Evolutionary conservation across 768 basidiomycete genomes (phyloP).

Genomic region (Lenzites betulinus): DNA sequence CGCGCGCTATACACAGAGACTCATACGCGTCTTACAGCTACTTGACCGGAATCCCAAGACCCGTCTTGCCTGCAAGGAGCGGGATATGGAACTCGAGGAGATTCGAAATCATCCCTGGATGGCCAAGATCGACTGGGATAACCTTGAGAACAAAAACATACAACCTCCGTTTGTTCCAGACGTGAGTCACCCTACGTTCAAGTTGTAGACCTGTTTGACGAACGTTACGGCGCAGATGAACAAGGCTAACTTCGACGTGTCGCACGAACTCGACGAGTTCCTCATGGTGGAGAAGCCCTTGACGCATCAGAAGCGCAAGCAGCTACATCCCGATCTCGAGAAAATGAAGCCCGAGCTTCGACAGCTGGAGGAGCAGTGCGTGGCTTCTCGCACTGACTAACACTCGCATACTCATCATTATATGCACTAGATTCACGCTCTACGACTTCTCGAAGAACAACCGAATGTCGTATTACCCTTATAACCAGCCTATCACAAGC

Average conservation of each 20-base stretch:
- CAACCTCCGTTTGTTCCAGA: conserved; percentile 91
- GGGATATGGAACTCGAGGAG: conserved; percentile 73
- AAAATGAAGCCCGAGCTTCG: conserved; percentile 91
- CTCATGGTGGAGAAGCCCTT: conserved; percentile 98
- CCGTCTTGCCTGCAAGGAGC: conserved; percentile 78
- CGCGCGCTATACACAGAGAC: neutral
- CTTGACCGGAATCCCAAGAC: conserved; percentile 79
- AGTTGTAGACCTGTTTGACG: neutral
- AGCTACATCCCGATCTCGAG: conserved; percentile 83
- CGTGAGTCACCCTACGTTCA: conserved; percentile 52
- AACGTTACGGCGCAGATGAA: conserved; percentile 61
- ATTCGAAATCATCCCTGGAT: conserved; percentile 89
- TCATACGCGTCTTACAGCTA: conserved; percentile 49
- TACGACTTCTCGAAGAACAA: conserved; percentile 80
- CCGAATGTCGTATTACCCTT: conserved; percentile 86
- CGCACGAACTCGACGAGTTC: conserved; percentile 97
- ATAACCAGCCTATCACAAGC: conserved; percentile 63
- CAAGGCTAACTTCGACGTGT: conserved; percentile 97
- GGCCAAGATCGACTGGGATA: conserved; percentile 75
- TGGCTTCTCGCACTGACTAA: conserved; percentile 15
- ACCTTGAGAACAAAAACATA: conserved; percentile 64
- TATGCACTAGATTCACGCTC: conserved; percentile 68
- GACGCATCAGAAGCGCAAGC: conserved; percentile 91
- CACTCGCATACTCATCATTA: neutral
- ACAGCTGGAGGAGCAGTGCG: conserved; percentile 90